A percentile compares a stretch with the other conserved stretches of the same genome.
Conservation (phyloP, 208 protist genomes). For the Leishmania braziliensis region DNA sequence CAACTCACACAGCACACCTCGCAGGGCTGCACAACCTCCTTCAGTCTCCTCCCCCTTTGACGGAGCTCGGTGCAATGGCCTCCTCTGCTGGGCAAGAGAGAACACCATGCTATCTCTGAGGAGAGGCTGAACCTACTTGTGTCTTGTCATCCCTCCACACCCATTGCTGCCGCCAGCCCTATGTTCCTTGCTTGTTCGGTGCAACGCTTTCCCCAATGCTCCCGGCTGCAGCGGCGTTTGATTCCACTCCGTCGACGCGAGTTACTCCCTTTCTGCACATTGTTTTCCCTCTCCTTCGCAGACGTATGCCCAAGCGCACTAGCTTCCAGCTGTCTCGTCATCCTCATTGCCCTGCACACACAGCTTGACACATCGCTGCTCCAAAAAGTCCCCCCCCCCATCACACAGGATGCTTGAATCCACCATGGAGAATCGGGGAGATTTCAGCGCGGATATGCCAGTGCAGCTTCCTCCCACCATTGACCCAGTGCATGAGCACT, state of each 20-base stretch:
- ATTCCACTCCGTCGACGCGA: background rate
- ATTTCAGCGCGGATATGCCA: constrained; percentile 1
- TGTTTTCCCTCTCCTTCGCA: no score
- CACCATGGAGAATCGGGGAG: background rate
- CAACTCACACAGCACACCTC: background rate
- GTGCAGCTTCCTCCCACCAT: constrained; percentile 52
- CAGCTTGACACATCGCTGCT: background rate
- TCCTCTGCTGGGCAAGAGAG: background rate
- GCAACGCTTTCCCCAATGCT: background rate
- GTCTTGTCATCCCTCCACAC: background rate
- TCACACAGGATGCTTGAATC: background rate
- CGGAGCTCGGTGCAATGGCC: background rate
- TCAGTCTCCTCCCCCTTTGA: background rate
- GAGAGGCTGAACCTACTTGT: background rate
- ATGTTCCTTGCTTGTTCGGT: background rate
- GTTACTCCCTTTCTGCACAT: background rate
- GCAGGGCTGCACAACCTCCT: background rate
- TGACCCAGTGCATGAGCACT: constrained; percentile 66
- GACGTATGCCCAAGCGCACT: background rate
- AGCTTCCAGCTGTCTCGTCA: background rate
- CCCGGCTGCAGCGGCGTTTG: background rate
- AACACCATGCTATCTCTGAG: background rate
- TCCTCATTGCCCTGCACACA: background rate
- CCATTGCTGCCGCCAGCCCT: background rate
- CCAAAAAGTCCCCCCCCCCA: background rate